A percentile compares a stretch with the other conserved stretches of the same genome.
Conservation (phyloP, 2,329 filamentous ascomycete species). For the Aureobasidium lini region DNA sequence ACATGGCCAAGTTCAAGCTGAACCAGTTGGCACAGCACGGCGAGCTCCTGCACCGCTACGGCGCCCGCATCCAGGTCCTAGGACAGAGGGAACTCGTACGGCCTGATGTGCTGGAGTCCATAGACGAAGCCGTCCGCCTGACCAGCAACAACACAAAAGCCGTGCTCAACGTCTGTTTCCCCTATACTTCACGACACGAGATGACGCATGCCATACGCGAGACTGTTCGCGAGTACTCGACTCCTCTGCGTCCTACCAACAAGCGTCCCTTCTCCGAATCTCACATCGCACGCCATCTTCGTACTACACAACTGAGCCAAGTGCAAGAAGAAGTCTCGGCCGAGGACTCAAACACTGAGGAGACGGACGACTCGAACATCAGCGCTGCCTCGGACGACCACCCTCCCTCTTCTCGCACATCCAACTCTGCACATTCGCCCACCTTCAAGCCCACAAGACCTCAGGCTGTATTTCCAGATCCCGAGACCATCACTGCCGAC, state of each 20-base stretch:
- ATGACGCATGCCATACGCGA: constrained; percentile 84
- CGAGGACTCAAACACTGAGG: constrained; percentile 10
- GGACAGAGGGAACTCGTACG: constrained; percentile 79
- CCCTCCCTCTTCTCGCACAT: constrained; percentile 32
- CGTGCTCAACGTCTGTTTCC: constrained; percentile 90
- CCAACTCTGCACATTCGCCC: constrained; percentile 30
- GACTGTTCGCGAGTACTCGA: constrained; percentile 80
- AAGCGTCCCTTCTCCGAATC: constrained; percentile 75
- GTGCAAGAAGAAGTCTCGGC: constrained; percentile 27
- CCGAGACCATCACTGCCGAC: constrained; percentile 77
- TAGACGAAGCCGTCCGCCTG: constrained; percentile 77
- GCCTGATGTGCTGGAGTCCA: constrained; percentile 78
- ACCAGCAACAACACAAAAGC: constrained; percentile 76
- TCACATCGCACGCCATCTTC: constrained; percentile 78
- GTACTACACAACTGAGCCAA: constrained; percentile 40
- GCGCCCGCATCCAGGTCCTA: constrained; percentile 75
- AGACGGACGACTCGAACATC: constrained; percentile 15
- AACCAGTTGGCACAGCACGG: constrained; percentile 88
- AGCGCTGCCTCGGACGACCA: constrained; percentile 18
- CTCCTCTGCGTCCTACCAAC: constrained; percentile 44
- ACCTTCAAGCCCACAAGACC: constrained; percentile 31
- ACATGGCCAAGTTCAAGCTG: constrained; percentile 92
- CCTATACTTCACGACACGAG: constrained; percentile 92
- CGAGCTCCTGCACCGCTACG: constrained; percentile 86
- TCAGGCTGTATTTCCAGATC: constrained; percentile 52